phyloP scores from a whole-genome alignment of 2,329 filamentous ascomycete genomes.

The Thielaviopsis euricoi region DNA sequence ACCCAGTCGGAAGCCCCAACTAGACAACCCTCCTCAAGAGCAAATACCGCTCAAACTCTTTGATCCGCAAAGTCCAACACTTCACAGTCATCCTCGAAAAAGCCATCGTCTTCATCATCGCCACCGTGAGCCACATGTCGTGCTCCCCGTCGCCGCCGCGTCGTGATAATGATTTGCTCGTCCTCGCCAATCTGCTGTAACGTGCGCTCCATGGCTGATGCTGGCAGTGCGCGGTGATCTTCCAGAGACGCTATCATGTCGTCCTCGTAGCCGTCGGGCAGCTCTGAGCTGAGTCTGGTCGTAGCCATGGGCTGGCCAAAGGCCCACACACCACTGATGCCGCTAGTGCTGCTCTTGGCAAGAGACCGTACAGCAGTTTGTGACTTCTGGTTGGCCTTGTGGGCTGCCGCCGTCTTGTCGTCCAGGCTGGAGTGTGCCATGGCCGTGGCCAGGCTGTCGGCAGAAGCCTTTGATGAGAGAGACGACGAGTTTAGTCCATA shows the following conservation, averaged over 20 bases:
- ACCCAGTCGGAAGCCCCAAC: too few species aligned
- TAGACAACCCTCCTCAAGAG: too few species aligned
- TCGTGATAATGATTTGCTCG: conserved; percentile 71
- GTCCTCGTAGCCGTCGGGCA: conserved; percentile 30
- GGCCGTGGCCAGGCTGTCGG: too few species aligned
- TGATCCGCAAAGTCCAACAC: conserved; percentile 75
- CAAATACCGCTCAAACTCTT: conserved; percentile 18
- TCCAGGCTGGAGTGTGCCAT: too few species aligned
- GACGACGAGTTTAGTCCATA: neutral
- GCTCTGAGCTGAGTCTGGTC: conserved; percentile 36
- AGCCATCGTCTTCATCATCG: conserved; percentile 47
- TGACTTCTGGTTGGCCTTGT: too few species aligned
- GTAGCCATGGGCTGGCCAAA: conserved; percentile 40
- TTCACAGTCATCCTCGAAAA: conserved; percentile 87
- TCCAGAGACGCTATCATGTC: conserved; percentile 33
- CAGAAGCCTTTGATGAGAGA: too few species aligned
- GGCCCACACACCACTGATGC: conserved; percentile 29
- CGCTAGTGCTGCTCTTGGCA: neutral
- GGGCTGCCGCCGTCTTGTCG: too few species aligned
- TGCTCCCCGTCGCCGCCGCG: conserved; percentile 46
- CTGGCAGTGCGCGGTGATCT: conserved; percentile 42
- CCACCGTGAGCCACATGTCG: conserved; percentile 23
- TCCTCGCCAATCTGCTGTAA: conserved; percentile 43
- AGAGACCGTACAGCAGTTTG: neutral
- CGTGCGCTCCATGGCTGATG: conserved; percentile 47